A percentile compares a stretch with the other conserved stretches of the same genome.
Conservation (phyloP, 768 basidiomycete species). For the Fomitopsis pulvina region DNA sequence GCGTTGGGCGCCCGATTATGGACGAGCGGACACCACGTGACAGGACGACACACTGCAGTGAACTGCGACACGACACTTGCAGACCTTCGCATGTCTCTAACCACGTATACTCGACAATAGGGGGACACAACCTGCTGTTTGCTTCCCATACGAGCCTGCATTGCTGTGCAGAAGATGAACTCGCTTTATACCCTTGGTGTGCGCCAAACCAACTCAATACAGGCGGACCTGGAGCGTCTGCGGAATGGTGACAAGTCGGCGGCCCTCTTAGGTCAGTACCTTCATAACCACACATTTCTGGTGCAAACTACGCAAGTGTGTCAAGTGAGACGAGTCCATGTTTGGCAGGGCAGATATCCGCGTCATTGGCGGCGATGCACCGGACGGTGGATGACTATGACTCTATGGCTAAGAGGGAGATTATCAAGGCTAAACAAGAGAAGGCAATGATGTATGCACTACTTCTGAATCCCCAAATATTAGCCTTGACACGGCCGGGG, state of each 20-base stretch:
- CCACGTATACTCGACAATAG: too few relatives aligned
- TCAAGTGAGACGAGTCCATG: slow-evolving; percentile 9
- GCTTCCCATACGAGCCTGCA: background rate
- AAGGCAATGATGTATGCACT: slow-evolving; percentile 80
- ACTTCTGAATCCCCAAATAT: background rate
- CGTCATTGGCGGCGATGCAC: slow-evolving; percentile 92
- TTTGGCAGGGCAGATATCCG: slow-evolving; percentile 87
- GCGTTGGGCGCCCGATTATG: too few relatives aligned
- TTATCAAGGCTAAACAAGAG: slow-evolving; percentile 94
- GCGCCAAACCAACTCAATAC: slow-evolving; percentile 83
- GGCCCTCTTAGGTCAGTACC: slow-evolving; percentile 64
- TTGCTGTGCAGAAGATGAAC: slow-evolving; percentile 57
- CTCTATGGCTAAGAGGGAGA: slow-evolving; percentile 92
- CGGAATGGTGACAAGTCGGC: slow-evolving; percentile 76
- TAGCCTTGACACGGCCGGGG: background rate
- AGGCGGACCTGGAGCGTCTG: slow-evolving; percentile 80
- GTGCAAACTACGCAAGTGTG: background rate
- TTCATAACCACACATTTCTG: background rate
- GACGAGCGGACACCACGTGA: too few relatives aligned
- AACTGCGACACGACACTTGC: too few relatives aligned
- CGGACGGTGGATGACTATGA: slow-evolving; percentile 97
- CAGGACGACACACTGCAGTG: too few relatives aligned
- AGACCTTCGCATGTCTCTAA: too few relatives aligned
- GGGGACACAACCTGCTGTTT: too few relatives aligned
- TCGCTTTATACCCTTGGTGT: slow-evolving; percentile 92